Percentiles rank a stretch among this genome's conserved stretches.
Evolutionary conservation across 176 grass and related monocot genomes (phyloP).

Genomic region (Triticum timopheevii): DNA sequence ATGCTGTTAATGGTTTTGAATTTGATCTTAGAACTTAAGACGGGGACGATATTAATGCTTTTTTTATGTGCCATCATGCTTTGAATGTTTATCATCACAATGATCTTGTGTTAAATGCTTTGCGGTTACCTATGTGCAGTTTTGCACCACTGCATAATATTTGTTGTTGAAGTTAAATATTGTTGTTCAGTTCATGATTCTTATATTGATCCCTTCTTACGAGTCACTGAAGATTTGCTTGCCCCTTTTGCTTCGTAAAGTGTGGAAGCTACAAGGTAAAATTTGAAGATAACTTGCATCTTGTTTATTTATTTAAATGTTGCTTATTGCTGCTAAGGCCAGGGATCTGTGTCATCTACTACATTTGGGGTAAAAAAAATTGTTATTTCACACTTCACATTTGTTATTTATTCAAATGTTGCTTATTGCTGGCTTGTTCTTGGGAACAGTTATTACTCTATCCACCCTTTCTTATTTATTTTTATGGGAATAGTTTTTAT

Average conservation of each 20-base stretch:
- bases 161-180: background rate
- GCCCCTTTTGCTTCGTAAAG: constrained; percentile 67
- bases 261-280: constrained; percentile 85
- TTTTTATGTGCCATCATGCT: too few species aligned
- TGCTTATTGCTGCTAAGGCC: background rate
- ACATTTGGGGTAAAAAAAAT: too few species aligned
- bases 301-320: constrained; percentile 4
- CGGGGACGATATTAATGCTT: background rate
- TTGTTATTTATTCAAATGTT: too few species aligned
- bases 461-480: background rate
- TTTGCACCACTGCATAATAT: background rate
- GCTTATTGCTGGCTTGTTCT: background rate
- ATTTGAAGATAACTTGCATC: background rate
- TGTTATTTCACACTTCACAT: background rate
- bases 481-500: background rate
- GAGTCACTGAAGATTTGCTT: constrained; percentile 85
- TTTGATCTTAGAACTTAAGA: background rate
- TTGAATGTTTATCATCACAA: background rate
- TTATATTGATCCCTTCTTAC: constrained; percentile 25
- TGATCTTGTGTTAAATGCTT: constrained; percentile 4
- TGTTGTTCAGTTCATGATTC: background rate
- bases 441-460: constrained; percentile 12
- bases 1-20: background rate
- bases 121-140: background rate
- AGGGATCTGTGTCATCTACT: background rate